Percentiles rank a stretch among this genome's conserved stretches.
Evolutionary conservation across 805 yeast genomes (phyloP).

Genomic region (Ogataea paradorogensis): DNA sequence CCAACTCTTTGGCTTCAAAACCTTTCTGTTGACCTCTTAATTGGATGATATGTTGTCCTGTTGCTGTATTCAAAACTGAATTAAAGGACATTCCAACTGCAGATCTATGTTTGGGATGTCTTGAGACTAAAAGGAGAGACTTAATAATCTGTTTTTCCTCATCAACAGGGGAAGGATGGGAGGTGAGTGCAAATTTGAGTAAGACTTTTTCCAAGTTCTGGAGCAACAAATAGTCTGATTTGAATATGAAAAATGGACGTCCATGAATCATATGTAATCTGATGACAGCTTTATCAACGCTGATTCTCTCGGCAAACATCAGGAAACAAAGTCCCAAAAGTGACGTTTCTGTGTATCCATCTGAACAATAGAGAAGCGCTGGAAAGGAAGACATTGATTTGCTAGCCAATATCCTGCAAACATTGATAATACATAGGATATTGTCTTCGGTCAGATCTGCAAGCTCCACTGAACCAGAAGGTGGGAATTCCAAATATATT

Average conservation of each 20-base stretch:
- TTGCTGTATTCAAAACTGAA: conserved; percentile 25
- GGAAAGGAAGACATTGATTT: conserved; percentile 36
- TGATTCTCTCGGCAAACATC: conserved; percentile 62
- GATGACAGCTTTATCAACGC: conserved; percentile 63
- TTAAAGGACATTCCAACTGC: conserved; percentile 14
- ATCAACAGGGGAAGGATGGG: conserved; percentile 16
- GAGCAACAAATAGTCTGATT: conserved; percentile 66
- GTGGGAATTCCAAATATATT: conserved; percentile 61
- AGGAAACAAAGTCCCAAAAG: conserved; percentile 67
- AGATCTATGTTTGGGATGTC: background rate
- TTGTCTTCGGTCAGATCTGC: conserved; percentile 66
- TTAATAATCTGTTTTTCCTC: conserved; percentile 21
- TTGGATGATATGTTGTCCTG: conserved; percentile 33
- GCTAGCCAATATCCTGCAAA: conserved; percentile 64
- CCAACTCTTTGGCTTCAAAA: conserved; percentile 1
- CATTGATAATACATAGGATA: conserved; percentile 59
- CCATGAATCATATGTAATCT: conserved; percentile 60
- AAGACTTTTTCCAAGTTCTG: conserved; percentile 63
- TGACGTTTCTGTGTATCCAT: conserved; percentile 91
- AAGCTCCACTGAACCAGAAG: conserved; percentile 78
- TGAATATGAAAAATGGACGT: conserved; percentile 82
- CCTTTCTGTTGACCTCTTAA: conserved; percentile 22
- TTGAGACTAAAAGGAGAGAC: conserved; percentile 23
- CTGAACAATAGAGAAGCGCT: conserved; percentile 71
- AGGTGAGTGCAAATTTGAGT: conserved; percentile 36